phyloP scores from a whole-genome alignment of 441 rosid genomes.

The Jatropha podagrica region DNA sequence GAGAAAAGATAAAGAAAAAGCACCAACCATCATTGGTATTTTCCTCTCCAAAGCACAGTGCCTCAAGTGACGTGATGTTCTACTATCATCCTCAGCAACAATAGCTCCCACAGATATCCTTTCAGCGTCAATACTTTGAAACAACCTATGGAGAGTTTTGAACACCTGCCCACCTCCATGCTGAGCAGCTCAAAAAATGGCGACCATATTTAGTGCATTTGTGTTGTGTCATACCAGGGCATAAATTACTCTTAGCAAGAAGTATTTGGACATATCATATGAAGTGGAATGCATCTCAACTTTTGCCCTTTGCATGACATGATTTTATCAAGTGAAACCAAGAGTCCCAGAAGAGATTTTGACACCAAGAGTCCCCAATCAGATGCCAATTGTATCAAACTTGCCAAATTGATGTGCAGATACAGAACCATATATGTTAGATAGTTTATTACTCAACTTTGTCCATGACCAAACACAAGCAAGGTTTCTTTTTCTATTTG shows the following conservation, averaged over 20 bases:
- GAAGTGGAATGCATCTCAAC: background rate
- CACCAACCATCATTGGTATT: conserved; percentile 54
- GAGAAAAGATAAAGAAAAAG: background rate
- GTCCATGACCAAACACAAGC: background rate
- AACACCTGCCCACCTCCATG: conserved; percentile 67
- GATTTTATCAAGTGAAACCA: background rate
- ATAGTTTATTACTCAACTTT: background rate
- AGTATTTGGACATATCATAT: background rate
- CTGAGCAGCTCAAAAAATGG: conserved; percentile 29
- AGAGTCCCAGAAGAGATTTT: too few relatives aligned
- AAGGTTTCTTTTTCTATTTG: background rate
- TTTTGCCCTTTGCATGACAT: background rate
- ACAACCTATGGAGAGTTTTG: conserved; percentile 47
- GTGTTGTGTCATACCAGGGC: background rate
- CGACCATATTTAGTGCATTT: background rate
- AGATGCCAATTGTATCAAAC: too few relatives aligned
- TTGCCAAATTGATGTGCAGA: too few relatives aligned
- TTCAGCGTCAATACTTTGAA: conserved; percentile 40
- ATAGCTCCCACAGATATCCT: conserved; percentile 45
- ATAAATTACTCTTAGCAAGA: background rate
- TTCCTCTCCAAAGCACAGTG: conserved; percentile 59
- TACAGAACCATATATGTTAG: background rate
- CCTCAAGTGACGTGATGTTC: conserved; percentile 57
- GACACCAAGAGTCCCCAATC: too few relatives aligned
- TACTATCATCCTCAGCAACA: conserved; percentile 45